Base-by-base conservation (phyloP, 345 rosid genomes). In the Eucalyptus microcorys region DNA sequence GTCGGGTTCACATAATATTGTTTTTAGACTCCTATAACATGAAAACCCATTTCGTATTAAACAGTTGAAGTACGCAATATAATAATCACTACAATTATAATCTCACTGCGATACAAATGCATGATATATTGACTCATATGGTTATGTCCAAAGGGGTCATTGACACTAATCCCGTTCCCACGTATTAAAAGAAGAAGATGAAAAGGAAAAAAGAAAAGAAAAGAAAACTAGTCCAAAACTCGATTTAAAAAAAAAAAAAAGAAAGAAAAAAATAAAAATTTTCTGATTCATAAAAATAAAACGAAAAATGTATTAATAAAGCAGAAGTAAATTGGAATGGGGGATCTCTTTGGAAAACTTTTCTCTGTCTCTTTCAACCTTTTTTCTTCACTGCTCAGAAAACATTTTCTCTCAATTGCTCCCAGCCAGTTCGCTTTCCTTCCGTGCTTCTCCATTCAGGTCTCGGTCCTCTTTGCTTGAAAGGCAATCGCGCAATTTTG, bases 401-500 rank as follows among this genome's bases (percentile, higher is more conserved):
- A 19, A 19, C 26, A 4, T 42, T 66, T 12, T 1, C 26, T 37
- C 81, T 19, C 43, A 5, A 0, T 37, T 21, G 13, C 4, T 71
- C 81, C 45, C 2, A 5, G 45, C 45, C 26, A 71, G 26, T 19
- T 34, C 43, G 26, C 43, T 71, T 71, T 59, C 91, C 91, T 86
- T 90, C 96, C 87, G 49, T 90, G 88, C 88, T 92, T 84, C 90
- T 87, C 90, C 91, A 88, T 87, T 89, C 94, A 40, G 93, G 95
- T 93, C 59, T 12, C 11, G 19, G 34, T 49, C 12, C 53, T 86
- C 64, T 59, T 64, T 85, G 8, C 24, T 71, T 19, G 81, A 3
- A 40, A 71, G 14, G 45, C 43, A 4, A 71, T 19, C 43, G 45
- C 43, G 2, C 45, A 2, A 66, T 32, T 66, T 66, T 66, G 19